These are phyloP conservation scores for Trametes coccinea DNA, from an alignment of 768 basidiomycete species.

Conservation along the genomic window DNA sequence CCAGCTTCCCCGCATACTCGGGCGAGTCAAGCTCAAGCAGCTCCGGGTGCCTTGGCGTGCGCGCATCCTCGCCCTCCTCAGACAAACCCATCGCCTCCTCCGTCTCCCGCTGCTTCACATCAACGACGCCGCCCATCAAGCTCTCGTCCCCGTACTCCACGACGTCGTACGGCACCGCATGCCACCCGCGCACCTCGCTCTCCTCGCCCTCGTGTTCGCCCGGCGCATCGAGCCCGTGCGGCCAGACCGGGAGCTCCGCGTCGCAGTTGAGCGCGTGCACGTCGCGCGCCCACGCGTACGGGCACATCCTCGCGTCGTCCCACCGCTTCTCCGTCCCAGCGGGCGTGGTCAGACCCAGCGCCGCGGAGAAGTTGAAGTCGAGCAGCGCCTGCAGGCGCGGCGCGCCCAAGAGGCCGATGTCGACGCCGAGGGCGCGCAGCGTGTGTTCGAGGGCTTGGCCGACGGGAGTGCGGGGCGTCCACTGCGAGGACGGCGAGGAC, in stretches of 20 bases:
- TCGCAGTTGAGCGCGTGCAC: slow-evolving; percentile 77
- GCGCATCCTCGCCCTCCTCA: slow-evolving; percentile 11
- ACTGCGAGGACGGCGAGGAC: background rate
- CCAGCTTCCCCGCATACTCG: slow-evolving; percentile 71
- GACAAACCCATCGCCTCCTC: background rate
- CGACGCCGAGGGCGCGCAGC: slow-evolving; percentile 5
- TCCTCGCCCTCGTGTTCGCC: slow-evolving; percentile 10
- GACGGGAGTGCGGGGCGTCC: too few species aligned
- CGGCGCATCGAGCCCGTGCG: slow-evolving; percentile 57
- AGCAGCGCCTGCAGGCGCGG: slow-evolving; percentile 21
- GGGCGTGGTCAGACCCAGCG: slow-evolving; percentile 18
- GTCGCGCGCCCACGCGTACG: slow-evolving; percentile 74
- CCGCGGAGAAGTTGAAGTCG: slow-evolving; percentile 13
- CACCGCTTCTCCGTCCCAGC: slow-evolving; percentile 29
- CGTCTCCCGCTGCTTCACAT: too few species aligned
- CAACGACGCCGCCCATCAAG: slow-evolving; percentile 1
- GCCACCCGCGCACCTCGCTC: background rate
- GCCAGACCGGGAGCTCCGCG: slow-evolving; percentile 65
- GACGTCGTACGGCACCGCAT: slow-evolving; percentile 3
- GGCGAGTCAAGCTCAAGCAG: slow-evolving; percentile 81
- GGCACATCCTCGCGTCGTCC: slow-evolving; percentile 68
- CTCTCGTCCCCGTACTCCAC: slow-evolving; percentile 1
- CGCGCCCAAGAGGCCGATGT: background rate
- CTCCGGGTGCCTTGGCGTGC: slow-evolving; percentile 29
- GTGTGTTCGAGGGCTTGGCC: slow-evolving; percentile 4